Evolutionary conservation across 2,329 filamentous ascomycete species (phyloP).

Genomic region (Fusarium marasasianum): DNA sequence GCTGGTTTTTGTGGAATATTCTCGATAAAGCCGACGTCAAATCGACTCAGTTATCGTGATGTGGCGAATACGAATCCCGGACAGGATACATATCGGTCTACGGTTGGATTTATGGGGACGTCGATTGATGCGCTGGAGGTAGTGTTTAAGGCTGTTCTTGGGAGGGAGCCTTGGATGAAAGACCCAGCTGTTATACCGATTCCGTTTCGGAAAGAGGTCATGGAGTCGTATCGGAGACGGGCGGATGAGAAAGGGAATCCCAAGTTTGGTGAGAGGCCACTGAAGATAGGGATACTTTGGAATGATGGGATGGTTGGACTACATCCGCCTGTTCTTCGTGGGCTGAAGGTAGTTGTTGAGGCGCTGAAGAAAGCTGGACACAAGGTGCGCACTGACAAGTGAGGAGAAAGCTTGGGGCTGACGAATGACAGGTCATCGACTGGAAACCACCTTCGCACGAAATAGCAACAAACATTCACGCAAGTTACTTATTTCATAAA

Average conservation of each 20-base stretch:
- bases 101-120: slow-evolving; percentile 70
- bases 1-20: slow-evolving; percentile 41
- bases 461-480: slow-evolving; percentile 18
- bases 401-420: fast-evolving
- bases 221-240: slow-evolving; percentile 51
- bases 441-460: slow-evolving; percentile 24
- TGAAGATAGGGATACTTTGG: slow-evolving; percentile 65
- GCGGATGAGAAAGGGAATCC: background rate
- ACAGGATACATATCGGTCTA: slow-evolving; percentile 69
- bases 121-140: slow-evolving; percentile 64
- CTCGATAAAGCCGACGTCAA: slow-evolving; percentile 31
- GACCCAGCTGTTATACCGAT: slow-evolving; percentile 73
- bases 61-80: slow-evolving; percentile 53
- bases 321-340: slow-evolving; percentile 65
- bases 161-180: slow-evolving; percentile 69
- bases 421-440: slow-evolving; percentile 43
- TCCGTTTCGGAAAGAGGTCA: slow-evolving; percentile 66
- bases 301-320: slow-evolving; percentile 60
- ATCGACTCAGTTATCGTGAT: slow-evolving; percentile 29
- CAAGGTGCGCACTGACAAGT: slow-evolving; percentile 39
- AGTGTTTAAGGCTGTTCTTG: slow-evolving; percentile 64
- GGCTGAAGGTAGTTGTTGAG: background rate
- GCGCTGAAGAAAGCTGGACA: slow-evolving; percentile 47
- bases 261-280: slow-evolving; percentile 38
- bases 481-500: too few species aligned